These are phyloP conservation scores for Xylariaceae sp. DNA, from an alignment of 2,329 filamentous ascomycete genomes.

Conservation along the genomic window DNA sequence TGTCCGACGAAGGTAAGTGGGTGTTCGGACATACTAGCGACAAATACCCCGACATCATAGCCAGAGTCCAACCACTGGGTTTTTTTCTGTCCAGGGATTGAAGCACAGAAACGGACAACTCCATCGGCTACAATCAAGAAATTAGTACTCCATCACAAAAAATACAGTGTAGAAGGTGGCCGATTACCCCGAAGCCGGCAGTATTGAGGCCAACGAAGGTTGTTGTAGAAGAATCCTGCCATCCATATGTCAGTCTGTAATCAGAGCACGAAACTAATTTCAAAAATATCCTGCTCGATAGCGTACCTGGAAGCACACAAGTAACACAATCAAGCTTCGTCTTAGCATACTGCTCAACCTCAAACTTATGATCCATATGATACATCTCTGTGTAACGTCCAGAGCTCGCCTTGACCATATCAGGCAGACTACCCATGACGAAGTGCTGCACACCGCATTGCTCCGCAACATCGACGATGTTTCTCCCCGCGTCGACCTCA, in stretches of 20 bases:
- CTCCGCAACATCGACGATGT: slow-evolving; percentile 7
- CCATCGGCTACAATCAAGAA: slow-evolving; percentile 8
- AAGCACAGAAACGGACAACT: slow-evolving; percentile 9
- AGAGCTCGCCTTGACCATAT: slow-evolving; percentile 7
- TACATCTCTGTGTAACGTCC: slow-evolving; percentile 10
- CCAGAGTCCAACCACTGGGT: slow-evolving; percentile 7
- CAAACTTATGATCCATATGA: slow-evolving; percentile 13
- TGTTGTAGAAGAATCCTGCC: slow-evolving; percentile 11
- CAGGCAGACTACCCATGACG: slow-evolving; percentile 8
- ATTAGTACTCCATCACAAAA: slow-evolving; percentile 1
- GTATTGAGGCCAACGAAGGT: slow-evolving; percentile 10
- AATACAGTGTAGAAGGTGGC: background rate
- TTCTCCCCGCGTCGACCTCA: slow-evolving; percentile 7
- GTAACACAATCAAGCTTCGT: slow-evolving; percentile 11
- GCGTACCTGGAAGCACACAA: slow-evolving; percentile 8
- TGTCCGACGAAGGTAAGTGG: no score
- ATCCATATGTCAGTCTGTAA: background rate
- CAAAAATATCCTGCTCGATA: background rate
- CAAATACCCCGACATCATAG: slow-evolving; percentile 11
- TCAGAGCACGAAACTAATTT: background rate
- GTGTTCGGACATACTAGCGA: slow-evolving; percentile 10
- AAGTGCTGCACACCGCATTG: slow-evolving; percentile 12
- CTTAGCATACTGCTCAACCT: slow-evolving; percentile 12
- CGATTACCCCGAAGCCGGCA: slow-evolving; percentile 8
- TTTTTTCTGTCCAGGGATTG: slow-evolving; percentile 5